Evolutionary conservation across 169 alveolate genomes (phyloP).

Genomic region (Sarcocystis neurona): DNA sequence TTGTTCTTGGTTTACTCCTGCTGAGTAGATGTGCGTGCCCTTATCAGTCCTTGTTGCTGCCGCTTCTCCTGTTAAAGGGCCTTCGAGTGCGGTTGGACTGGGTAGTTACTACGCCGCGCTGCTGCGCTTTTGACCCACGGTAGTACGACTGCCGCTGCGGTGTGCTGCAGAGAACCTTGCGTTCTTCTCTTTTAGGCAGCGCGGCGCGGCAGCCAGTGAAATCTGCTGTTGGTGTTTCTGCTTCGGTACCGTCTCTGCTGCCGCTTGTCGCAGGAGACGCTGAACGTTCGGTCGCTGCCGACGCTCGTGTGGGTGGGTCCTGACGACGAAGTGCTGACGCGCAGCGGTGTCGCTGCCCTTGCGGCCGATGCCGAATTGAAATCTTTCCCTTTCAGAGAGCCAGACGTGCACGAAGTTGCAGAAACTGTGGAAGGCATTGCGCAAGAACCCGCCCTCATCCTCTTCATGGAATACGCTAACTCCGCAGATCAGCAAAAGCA

Average conservation of each 20-base stretch:
- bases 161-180: not conserved
- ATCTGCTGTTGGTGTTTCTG: not conserved
- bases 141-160: not conserved
- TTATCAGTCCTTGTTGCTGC: too few species aligned
- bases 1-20: too few species aligned
- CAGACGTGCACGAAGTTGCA: slow-evolving; percentile 25
- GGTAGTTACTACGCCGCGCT: too few species aligned
- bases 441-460: slow-evolving; percentile 48
- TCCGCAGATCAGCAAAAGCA: too few species aligned
- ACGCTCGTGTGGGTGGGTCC: slow-evolving; percentile 37
- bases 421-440: slow-evolving; percentile 44
- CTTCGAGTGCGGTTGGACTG: too few species aligned
- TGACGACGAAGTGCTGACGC: slow-evolving; percentile 34
- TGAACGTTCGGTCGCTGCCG: slow-evolving; percentile 51
- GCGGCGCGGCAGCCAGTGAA: not conserved
- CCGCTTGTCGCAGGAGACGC: not conserved
- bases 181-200: not conserved
- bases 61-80: too few species aligned
- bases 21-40: too few species aligned
- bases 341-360: slow-evolving; percentile 14
- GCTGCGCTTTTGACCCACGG: not conserved
- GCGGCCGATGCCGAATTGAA: not conserved
- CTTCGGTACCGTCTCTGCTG: not conserved
- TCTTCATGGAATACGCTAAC: slow-evolving; percentile 14
- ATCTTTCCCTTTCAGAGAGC: slow-evolving; percentile 47